Evolutionary conservation across 352 stramenopile genomes (phyloP).

Genomic region (Ophiocytium majus): DNA sequence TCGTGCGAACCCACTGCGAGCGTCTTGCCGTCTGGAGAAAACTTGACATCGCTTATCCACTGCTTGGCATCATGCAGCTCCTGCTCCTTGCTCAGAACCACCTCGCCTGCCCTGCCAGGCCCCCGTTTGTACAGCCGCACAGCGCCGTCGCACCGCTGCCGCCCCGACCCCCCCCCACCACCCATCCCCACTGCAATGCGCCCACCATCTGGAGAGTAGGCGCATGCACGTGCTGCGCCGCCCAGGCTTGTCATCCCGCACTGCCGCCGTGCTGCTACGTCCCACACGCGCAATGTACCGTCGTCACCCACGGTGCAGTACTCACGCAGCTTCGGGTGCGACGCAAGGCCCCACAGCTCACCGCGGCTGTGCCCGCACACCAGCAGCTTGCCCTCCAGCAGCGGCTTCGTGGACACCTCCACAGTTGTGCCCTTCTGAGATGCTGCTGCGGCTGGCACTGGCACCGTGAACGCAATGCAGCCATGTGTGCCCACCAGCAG

Average conservation of each 20-base stretch:
- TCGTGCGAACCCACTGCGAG: slow-evolving; percentile 72
- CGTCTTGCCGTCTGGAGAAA: slow-evolving; percentile 75
- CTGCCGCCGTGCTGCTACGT: slow-evolving; percentile 65
- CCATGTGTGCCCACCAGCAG: slow-evolving; percentile 59
- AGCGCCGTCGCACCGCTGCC: slow-evolving; percentile 5
- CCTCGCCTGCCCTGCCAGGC: neutral
- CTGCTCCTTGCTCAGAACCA: slow-evolving; percentile 68
- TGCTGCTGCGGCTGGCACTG: slow-evolving; percentile 2
- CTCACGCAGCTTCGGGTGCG: slow-evolving; percentile 70
- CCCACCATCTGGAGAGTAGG: slow-evolving; percentile 55
- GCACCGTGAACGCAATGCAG: slow-evolving; percentile 57
- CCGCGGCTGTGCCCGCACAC: slow-evolving; percentile 63
- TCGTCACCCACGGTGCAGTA: slow-evolving; percentile 79
- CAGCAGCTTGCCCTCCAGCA: slow-evolving; percentile 52
- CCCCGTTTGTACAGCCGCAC: neutral
- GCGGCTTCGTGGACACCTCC: slow-evolving; percentile 60
- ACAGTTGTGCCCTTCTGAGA: slow-evolving; percentile 72
- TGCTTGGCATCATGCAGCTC: slow-evolving; percentile 77
- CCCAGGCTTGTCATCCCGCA: slow-evolving; percentile 43
- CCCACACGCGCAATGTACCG: slow-evolving; percentile 75
- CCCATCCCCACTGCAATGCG: slow-evolving; percentile 55
- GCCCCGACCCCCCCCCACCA: neutral
- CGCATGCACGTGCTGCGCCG: slow-evolving; percentile 12
- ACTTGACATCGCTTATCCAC: slow-evolving; percentile 74
- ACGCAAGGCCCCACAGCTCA: slow-evolving; percentile 74